A percentile compares a stretch with the other conserved stretches of the same genome.
These are phyloP conservation scores for Isabelozyma pseudorhagii DNA, from an alignment of 805 yeast species.

Conservation along the genomic window DNA sequence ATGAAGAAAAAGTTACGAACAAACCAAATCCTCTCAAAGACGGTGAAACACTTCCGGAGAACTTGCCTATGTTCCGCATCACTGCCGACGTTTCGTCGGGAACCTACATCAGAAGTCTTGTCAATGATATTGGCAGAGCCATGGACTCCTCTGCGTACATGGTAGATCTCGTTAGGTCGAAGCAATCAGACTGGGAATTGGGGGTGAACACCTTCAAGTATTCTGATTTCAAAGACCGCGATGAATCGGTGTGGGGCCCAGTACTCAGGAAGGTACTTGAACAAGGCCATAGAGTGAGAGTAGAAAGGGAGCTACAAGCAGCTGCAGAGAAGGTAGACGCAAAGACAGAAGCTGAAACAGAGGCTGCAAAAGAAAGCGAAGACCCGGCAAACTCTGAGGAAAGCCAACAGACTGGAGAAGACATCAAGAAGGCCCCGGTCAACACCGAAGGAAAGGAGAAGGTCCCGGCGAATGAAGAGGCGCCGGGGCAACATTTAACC, in stretches of 20 bases:
- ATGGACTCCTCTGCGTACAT: conserved; percentile 80
- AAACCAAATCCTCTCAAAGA: conserved; percentile 37
- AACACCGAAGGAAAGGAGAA: too few species aligned
- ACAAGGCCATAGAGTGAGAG: conserved; percentile 16
- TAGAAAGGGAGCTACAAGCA: conserved; percentile 12
- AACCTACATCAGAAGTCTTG: conserved; percentile 84
- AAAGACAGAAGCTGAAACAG: too few species aligned
- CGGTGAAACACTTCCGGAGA: conserved; percentile 38
- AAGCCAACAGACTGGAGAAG: too few species aligned
- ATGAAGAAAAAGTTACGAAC: conserved; percentile 35
- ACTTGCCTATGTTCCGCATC: conserved; percentile 71
- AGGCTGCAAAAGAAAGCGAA: too few species aligned
- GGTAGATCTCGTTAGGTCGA: conserved; percentile 71
- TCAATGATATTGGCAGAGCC: conserved; percentile 86
- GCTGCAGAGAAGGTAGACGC: not conserved
- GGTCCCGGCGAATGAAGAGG: not conserved
- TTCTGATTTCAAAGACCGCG: conserved; percentile 59
- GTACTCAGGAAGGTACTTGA: conserved; percentile 57
- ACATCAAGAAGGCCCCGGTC: too few species aligned
- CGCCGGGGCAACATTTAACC: not conserved
- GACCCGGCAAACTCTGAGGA: too few species aligned
- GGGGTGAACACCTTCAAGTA: conserved; percentile 65
- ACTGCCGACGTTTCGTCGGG: conserved; percentile 87
- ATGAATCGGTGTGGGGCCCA: conserved; percentile 67
- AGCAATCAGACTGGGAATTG: conserved; percentile 84